A percentile compares a stretch with the other conserved stretches of the same genome.
These are phyloP conservation scores for Moricandia moricandioides DNA, from an alignment of 345 rosid species.

Conservation along the genomic window DNA sequence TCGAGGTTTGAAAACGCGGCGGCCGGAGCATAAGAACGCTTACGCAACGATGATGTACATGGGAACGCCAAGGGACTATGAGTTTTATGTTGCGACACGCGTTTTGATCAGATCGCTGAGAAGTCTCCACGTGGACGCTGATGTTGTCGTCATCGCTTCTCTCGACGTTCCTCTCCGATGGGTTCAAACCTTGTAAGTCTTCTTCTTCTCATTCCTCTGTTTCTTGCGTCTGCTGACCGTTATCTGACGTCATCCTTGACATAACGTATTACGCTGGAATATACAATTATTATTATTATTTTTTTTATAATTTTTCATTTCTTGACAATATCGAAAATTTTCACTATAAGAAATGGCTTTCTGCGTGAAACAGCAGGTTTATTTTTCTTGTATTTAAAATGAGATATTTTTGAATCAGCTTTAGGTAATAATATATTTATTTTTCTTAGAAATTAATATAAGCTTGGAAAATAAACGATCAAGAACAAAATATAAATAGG, in stretches of 20 bases:
- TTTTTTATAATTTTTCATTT: neutral
- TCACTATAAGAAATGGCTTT: neutral
- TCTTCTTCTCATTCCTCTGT: neutral
- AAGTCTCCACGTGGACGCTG: slow-evolving; percentile 67
- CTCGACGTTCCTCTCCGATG: slow-evolving; percentile 87
- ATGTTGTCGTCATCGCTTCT: slow-evolving; percentile 94
- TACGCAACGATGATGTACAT: slow-evolving; percentile 99
- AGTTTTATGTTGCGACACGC: slow-evolving; percentile 91
- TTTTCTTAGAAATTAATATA: neutral
- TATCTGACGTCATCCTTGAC: slow-evolving; percentile 13
- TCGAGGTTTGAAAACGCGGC: slow-evolving; percentile 25
- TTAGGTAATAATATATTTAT: neutral
- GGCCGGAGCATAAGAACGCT: slow-evolving; percentile 61
- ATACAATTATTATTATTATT: neutral
- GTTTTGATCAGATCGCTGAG: slow-evolving; percentile 83
- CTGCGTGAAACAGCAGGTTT: slow-evolving; percentile 4
- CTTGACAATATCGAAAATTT: neutral
- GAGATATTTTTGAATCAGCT: neutral
- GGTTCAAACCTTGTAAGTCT: slow-evolving; percentile 80
- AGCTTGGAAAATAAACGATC: neutral
- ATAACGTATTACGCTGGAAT: neutral
- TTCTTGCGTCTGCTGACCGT: neutral
- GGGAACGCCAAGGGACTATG: slow-evolving; percentile 99
- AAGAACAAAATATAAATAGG: neutral
- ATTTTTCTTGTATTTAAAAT: too few species aligned